A percentile compares a stretch with the other conserved stretches of the same genome.
These are phyloP conservation scores for Saccharomyces pastorianus DNA, from an alignment of 1,139 yeast genomes.

Conservation along the genomic window DNA sequence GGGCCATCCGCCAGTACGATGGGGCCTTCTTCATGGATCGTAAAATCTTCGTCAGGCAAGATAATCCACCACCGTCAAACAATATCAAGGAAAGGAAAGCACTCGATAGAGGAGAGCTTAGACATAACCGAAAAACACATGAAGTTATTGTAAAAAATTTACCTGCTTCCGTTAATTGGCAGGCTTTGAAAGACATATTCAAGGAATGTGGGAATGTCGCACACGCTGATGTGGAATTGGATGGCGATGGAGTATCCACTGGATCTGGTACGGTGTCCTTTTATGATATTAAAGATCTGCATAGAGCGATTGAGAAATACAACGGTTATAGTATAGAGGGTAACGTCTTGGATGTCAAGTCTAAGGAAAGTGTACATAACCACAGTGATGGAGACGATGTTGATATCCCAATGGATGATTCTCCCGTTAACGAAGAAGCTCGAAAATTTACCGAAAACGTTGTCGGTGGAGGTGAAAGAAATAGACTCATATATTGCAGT, in stretches of 20 bases:
- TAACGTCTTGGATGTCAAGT: constrained; percentile 56
- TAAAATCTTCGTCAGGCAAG: constrained; percentile 84
- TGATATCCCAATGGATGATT: not conserved
- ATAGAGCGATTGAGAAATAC: constrained; percentile 49
- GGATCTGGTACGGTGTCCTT: constrained; percentile 76
- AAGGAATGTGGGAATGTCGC: constrained; percentile 63
- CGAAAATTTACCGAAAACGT: constrained; percentile 10
- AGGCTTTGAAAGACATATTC: constrained; percentile 72
- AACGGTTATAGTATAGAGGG: constrained; percentile 60
- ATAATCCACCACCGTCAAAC: constrained; percentile 63
- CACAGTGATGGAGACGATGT: not conserved
- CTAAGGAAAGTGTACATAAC: not conserved
- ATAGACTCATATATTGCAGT: constrained; percentile 55
- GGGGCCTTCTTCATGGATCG: constrained; percentile 66
- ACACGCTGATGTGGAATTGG: constrained; percentile 67
- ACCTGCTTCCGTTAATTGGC: constrained; percentile 75
- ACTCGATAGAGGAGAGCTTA: constrained; percentile 2
- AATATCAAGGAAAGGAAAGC: not conserved
- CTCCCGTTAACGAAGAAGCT: not conserved
- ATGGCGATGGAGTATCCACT: constrained; percentile 63
- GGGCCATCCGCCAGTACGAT: constrained; percentile 67
- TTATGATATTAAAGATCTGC: constrained; percentile 49
- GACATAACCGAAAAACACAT: constrained; percentile 33
- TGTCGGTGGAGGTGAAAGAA: constrained; percentile 43
- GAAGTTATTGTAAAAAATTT: constrained; percentile 75